Evolutionary conservation across 208 protist species (phyloP).

Genomic region (Eutreptiella sp.): DNA sequence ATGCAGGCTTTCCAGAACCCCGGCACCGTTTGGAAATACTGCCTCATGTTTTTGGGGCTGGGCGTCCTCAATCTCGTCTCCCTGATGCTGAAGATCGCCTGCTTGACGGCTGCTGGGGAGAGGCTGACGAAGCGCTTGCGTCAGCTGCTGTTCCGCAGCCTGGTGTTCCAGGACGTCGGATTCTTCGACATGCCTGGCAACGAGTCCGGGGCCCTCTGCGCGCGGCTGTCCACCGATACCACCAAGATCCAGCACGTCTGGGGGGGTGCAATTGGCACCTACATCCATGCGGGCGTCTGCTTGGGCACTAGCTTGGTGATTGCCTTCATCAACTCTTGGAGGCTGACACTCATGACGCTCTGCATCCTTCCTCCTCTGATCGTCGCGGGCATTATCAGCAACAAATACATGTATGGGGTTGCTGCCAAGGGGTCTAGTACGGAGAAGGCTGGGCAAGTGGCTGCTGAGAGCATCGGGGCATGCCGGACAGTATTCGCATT

Average conservation of each 20-base stretch:
- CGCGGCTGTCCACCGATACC: constrained; percentile 65
- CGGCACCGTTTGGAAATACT: neutral
- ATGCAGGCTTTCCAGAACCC: neutral
- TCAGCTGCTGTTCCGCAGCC: neutral
- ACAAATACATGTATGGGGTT: constrained; percentile 43
- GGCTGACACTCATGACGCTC: constrained; percentile 52
- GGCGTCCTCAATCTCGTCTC: neutral
- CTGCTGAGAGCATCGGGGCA: constrained; percentile 59
- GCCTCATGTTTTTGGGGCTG: neutral
- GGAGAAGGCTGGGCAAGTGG: constrained; percentile 44
- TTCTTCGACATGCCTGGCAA: constrained; percentile 37
- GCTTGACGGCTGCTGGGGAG: neutral
- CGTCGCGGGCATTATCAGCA: constrained; percentile 33
- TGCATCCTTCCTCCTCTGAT: constrained; percentile 55
- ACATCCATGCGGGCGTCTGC: constrained; percentile 47
- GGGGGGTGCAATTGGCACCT: constrained; percentile 53
- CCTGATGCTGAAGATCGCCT: neutral
- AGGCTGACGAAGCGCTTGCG: neutral
- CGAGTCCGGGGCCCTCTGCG: constrained; percentile 55
- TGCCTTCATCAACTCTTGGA: constrained; percentile 59
- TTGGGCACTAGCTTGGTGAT: constrained; percentile 51
- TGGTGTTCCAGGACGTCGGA: neutral
- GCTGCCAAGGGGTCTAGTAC: constrained; percentile 40
- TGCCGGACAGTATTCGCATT: constrained; percentile 65
- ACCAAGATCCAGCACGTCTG: constrained; percentile 65